Conservation (phyloP, 257 asterid genomes). For the Scutellaria baicalensis region DNA sequence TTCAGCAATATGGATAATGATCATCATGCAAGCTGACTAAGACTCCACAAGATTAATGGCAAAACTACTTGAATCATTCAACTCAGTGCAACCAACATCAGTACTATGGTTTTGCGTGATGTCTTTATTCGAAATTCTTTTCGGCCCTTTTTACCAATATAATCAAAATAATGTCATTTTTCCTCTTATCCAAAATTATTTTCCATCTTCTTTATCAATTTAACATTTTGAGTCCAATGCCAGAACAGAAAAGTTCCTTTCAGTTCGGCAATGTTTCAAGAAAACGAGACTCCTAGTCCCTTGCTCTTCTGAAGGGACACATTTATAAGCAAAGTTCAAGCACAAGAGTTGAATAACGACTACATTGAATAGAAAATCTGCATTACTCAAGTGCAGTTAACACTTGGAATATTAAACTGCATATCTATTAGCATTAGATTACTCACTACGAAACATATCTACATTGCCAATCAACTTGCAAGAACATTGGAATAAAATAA, state of each 20-base stretch:
- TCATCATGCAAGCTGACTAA: not conserved
- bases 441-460: not conserved
- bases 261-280: too few relatives aligned
- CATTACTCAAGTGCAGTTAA: not conserved
- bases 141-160: not conserved
- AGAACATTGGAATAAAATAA: not conserved
- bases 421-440: not conserved
- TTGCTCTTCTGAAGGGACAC: too few relatives aligned
- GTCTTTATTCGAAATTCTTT: not conserved
- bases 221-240: too few relatives aligned
- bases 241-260: too few relatives aligned
- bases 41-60: not conserved
- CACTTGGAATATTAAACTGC: not conserved
- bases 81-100: not conserved
- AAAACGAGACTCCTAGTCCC: too few relatives aligned
- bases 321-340: not conserved
- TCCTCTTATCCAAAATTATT: too few relatives aligned
- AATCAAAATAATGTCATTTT: too few relatives aligned
- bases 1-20: not conserved
- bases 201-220: too few relatives aligned
- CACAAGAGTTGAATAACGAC: not conserved
- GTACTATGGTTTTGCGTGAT: not conserved
- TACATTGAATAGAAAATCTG: not conserved
- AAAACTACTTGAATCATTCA: not conserved
- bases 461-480: not conserved